phyloP scores from a whole-genome alignment of 1,139 yeast species.

The Blastobotrys raffinosifermentans region DNA sequence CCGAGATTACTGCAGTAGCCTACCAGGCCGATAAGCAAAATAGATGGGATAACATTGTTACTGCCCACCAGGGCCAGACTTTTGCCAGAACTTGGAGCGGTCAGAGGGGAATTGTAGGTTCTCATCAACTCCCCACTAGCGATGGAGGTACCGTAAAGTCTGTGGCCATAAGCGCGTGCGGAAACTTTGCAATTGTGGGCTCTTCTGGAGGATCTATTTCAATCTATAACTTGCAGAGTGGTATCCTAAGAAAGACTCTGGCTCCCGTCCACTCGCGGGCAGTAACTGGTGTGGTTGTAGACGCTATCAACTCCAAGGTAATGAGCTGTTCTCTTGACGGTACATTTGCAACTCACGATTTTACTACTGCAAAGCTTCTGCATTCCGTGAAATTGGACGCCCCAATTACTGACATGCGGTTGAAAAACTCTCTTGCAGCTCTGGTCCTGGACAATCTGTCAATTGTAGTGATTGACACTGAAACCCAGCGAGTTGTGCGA shows the following conservation, averaged over 20 bases:
- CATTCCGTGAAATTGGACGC: slow-evolving; percentile 67
- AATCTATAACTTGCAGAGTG: slow-evolving; percentile 87
- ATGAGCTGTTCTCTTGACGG: slow-evolving; percentile 90
- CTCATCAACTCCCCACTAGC: slow-evolving; percentile 58
- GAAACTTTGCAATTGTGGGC: slow-evolving; percentile 93
- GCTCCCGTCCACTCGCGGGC: slow-evolving; percentile 66
- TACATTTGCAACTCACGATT: slow-evolving; percentile 79
- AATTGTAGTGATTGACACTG: slow-evolving; percentile 74
- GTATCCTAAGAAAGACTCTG: slow-evolving; percentile 53
- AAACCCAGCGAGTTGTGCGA: slow-evolving; percentile 78
- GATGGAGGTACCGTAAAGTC: slow-evolving; percentile 81
- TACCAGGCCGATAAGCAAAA: slow-evolving; percentile 75
- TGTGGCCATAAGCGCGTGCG: slow-evolving; percentile 84
- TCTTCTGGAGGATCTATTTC: slow-evolving; percentile 85
- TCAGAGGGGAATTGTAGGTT: slow-evolving; percentile 75
- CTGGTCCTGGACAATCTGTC: slow-evolving; percentile 82
- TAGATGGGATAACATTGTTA: slow-evolving; percentile 93
- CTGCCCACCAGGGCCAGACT: slow-evolving; percentile 79
- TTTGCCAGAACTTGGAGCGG: slow-evolving; percentile 94
- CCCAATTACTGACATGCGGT: slow-evolving; percentile 70
- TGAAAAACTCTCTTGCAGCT: slow-evolving; percentile 75
- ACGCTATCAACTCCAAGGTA: slow-evolving; percentile 83
- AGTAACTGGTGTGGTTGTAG: slow-evolving; percentile 85
- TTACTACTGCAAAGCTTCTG: slow-evolving; percentile 61
- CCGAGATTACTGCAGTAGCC: slow-evolving; percentile 69